Conservation (phyloP, 78 protist genomes). For the Dictyostelium firmibasis region DNA sequence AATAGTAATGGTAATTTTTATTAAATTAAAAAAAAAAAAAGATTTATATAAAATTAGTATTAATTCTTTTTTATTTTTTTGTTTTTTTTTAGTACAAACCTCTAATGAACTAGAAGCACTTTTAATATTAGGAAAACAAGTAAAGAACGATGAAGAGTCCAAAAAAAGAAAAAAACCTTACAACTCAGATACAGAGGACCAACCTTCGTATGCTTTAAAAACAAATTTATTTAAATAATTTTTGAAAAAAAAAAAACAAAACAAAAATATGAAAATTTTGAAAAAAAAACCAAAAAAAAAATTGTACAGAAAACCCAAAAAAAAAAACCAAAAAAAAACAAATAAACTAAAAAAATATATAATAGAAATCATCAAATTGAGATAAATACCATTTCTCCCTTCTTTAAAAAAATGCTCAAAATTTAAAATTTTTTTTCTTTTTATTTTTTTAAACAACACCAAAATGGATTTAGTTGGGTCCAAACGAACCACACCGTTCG, state of each 20-base stretch:
- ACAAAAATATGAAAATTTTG: background rate
- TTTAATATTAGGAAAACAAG: constrained; percentile 15
- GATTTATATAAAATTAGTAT: too few relatives aligned
- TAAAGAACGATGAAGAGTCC: background rate
- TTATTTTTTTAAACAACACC: too few relatives aligned
- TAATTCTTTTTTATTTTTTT: background rate
- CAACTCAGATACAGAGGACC: background rate
- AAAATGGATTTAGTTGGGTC: too few relatives aligned
- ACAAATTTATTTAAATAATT: background rate
- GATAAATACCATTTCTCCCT: too few relatives aligned
- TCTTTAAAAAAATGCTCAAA: too few relatives aligned
- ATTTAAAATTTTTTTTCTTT: too few relatives aligned
- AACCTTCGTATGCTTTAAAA: background rate
- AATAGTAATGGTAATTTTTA: background rate
- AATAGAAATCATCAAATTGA: too few relatives aligned
- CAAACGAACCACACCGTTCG: too few relatives aligned
- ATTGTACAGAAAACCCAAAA: too few relatives aligned
- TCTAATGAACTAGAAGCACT: constrained; percentile 7
- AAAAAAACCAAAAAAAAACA: background rate
- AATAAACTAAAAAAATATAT: too few relatives aligned
- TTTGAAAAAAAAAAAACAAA: background rate
- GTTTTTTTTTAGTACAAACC: background rate
- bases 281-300: background rate
- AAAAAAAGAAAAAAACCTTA: constrained; percentile 19
- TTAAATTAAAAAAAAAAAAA: too few relatives aligned